Evolutionary conservation across 106 monocot species (phyloP).

Genomic region (Apostasia ramifera): DNA sequence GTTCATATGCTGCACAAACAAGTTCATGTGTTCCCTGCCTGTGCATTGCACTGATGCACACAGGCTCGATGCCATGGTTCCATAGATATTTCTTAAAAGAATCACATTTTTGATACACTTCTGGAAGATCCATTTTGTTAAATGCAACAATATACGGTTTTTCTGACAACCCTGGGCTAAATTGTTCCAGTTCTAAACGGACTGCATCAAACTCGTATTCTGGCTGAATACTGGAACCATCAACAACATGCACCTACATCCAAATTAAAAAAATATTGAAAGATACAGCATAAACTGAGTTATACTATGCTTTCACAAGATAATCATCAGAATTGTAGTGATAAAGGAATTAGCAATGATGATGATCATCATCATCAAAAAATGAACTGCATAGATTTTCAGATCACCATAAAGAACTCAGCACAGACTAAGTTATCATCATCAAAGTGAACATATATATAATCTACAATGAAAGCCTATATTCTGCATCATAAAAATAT

Average conservation of each 20-base stretch:
- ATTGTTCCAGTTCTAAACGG: constrained; percentile 88
- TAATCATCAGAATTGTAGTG: not conserved
- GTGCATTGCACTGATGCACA: constrained; percentile 82
- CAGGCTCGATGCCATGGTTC: constrained; percentile 36
- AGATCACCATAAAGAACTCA: not conserved
- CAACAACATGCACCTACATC: constrained; percentile 86
- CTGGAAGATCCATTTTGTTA: constrained; percentile 97
- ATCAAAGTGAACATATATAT: not conserved
- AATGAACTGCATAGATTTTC: not conserved
- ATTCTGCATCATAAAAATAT: not conserved
- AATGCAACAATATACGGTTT: constrained; percentile 83
- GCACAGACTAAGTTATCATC: not conserved
- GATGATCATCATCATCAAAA: not conserved
- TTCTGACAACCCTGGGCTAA: constrained; percentile 80
- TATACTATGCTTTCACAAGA: not conserved
- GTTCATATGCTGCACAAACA: constrained; percentile 54
- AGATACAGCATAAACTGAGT: not conserved
- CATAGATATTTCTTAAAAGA: constrained; percentile 55
- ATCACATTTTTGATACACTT: constrained; percentile 82
- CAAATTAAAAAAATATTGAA: not conserved
- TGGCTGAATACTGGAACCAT: constrained; percentile 86
- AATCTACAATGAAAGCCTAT: not conserved
- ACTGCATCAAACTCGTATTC: constrained; percentile 97
- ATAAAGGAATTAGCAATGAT: not conserved
- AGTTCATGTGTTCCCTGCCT: constrained; percentile 82